phyloP scores from a whole-genome alignment of 257 asterid species.

The Ocimum tenuiflorum region DNA sequence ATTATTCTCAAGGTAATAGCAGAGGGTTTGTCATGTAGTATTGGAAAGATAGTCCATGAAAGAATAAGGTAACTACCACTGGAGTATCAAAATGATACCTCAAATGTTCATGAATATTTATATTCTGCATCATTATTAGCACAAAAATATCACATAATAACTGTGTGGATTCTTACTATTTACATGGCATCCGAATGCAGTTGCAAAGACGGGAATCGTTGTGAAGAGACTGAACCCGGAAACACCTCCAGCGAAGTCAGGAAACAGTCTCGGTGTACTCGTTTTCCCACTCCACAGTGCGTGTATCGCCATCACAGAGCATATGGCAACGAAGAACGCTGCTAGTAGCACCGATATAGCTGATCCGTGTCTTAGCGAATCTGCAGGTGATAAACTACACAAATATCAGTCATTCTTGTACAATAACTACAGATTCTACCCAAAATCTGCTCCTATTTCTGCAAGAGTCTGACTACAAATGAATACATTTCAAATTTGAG shows the following conservation, averaged over 20 bases:
- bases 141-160: neutral
- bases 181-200: slow-evolving; percentile 94
- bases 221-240: slow-evolving; percentile 64
- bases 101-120: neutral
- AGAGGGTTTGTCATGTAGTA: neutral
- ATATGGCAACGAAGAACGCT: slow-evolving; percentile 66
- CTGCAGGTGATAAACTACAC: slow-evolving; percentile 41
- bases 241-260: slow-evolving; percentile 54
- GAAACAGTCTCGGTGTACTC: slow-evolving; percentile 50
- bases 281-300: slow-evolving; percentile 71
- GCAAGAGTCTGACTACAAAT: neutral
- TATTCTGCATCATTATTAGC: neutral
- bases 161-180: slow-evolving; percentile 41
- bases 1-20: neutral
- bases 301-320: slow-evolving; percentile 75
- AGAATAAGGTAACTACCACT: neutral
- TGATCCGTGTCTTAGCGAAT: slow-evolving; percentile 85
- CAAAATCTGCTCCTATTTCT: neutral
- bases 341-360: slow-evolving; percentile 84
- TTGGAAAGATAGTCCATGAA: neutral
- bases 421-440: neutral
- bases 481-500: neutral
- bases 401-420: slow-evolving; percentile 25
- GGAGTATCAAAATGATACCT: neutral
- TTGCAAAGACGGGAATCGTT: slow-evolving; percentile 82